phyloP scores from a whole-genome alignment of 257 asterid genomes.

The Solanum arcanum region DNA sequence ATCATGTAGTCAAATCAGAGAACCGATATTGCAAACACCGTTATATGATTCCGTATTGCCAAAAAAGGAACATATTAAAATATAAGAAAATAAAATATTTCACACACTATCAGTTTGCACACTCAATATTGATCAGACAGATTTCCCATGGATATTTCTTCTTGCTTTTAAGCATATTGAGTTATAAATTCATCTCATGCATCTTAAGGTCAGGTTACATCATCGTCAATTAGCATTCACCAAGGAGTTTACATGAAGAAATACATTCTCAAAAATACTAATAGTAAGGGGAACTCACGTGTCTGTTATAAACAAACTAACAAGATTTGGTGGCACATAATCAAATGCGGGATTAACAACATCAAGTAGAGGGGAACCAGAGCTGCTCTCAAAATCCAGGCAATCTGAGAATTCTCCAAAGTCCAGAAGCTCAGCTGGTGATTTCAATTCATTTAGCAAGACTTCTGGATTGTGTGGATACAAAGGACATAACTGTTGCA shows the following conservation, averaged over 20 bases:
- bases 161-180: background rate
- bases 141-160: background rate
- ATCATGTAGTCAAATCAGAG: background rate
- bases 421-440: constrained; percentile 93
- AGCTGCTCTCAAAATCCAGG: constrained; percentile 67
- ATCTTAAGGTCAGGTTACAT: background rate
- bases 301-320: constrained; percentile 87
- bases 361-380: constrained; percentile 80
- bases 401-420: constrained; percentile 96
- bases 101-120: background rate
- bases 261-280: background rate
- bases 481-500: constrained; percentile 71
- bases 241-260: background rate
- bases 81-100: background rate
- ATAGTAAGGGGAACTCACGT: constrained; percentile 50
- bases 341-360: constrained; percentile 96
- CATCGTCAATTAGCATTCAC: background rate
- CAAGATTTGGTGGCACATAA: constrained; percentile 93
- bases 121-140: background rate
- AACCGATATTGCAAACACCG: background rate
- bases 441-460: constrained; percentile 79
- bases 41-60: background rate
- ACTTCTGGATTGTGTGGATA: constrained; percentile 99
- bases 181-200: background rate
- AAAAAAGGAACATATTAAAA: background rate